These are phyloP conservation scores for Globisporangium heterothallicum DNA, from an alignment of 352 stramenopile species.

Conservation along the genomic window DNA sequence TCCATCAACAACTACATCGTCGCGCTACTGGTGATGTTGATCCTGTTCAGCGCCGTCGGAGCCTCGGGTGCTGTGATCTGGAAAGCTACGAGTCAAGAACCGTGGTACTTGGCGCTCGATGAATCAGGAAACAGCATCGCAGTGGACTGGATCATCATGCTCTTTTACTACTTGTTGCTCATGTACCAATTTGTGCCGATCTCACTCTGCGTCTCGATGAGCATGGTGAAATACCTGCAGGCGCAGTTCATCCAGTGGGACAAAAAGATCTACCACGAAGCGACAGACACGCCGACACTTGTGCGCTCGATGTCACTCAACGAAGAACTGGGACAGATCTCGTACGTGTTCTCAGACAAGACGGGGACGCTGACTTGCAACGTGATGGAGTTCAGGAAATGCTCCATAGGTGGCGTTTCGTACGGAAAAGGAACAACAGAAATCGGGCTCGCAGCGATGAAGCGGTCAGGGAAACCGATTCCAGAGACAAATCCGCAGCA, in stretches of 20 bases:
- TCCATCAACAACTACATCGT: slow-evolving; percentile 80
- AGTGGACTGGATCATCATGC: slow-evolving; percentile 74
- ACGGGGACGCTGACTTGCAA: slow-evolving; percentile 99
- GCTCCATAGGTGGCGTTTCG: slow-evolving; percentile 84
- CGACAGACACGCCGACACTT: slow-evolving; percentile 82
- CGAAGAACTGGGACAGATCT: slow-evolving; percentile 95
- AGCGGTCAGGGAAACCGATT: slow-evolving; percentile 53
- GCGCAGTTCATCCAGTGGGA: slow-evolving; percentile 94
- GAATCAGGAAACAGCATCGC: slow-evolving; percentile 24
- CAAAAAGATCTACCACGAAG: slow-evolving; percentile 90
- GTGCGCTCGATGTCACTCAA: slow-evolving; percentile 93
- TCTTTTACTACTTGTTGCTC: slow-evolving; percentile 94
- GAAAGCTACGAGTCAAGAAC: slow-evolving; percentile 31
- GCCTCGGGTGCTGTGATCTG: slow-evolving; percentile 56
- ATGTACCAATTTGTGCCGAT: slow-evolving; percentile 98
- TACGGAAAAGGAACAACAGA: slow-evolving; percentile 87
- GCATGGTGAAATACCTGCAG: slow-evolving; percentile 94
- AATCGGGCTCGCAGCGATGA: slow-evolving; percentile 65
- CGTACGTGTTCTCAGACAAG: slow-evolving; percentile 99
- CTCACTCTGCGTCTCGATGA: slow-evolving; percentile 96
- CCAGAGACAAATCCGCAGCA: slow-evolving; percentile 22
- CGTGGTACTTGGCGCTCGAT: slow-evolving; percentile 56
- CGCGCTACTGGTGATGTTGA: slow-evolving; percentile 56
- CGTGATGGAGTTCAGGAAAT: slow-evolving; percentile 97
- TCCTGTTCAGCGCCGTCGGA: slow-evolving; percentile 54